Percentiles rank a stretch among this genome's conserved stretches.
Conservation (phyloP, 352 stramenopile genomes). For the Phytophthora boehmeriae region DNA sequence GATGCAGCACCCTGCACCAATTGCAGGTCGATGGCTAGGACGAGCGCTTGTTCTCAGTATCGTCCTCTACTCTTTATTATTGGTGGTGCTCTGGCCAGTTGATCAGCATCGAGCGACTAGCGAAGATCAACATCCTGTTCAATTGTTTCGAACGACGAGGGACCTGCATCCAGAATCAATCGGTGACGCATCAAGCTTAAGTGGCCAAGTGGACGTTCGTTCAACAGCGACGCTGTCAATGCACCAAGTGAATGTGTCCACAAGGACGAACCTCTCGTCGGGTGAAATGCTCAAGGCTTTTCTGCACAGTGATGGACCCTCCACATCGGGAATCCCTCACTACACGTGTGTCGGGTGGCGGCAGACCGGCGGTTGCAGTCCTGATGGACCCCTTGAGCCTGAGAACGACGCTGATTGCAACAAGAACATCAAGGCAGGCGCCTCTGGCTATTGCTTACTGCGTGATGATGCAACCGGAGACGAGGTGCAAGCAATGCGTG, state of each 20-base stretch:
- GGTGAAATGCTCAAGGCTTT: conserved; percentile 20
- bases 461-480: conserved; percentile 32
- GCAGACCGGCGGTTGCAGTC: conserved; percentile 28
- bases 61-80: conserved; percentile 16
- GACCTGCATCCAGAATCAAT: neutral
- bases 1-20: conserved; percentile 19
- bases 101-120: neutral
- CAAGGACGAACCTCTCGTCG: conserved; percentile 7
- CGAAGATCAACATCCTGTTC: conserved; percentile 7
- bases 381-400: conserved; percentile 21
- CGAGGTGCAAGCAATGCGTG: conserved; percentile 35
- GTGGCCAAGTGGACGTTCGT: neutral
- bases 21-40: conserved; percentile 24
- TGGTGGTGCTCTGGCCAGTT: conserved; percentile 15
- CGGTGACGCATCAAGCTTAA: neutral
- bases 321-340: conserved; percentile 7
- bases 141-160: conserved; percentile 11
- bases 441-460: conserved; percentile 24
- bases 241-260: conserved; percentile 1
- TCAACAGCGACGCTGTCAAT: neutral
- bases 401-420: conserved; percentile 21
- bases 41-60: conserved; percentile 17
- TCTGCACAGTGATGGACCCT: conserved; percentile 18
- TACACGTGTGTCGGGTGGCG: conserved; percentile 32
- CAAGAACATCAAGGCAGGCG: conserved; percentile 27